These are phyloP conservation scores for Penicillium paradoxum DNA, from an alignment of 495 filamentous ascomycete genomes.

Conservation along the genomic window DNA sequence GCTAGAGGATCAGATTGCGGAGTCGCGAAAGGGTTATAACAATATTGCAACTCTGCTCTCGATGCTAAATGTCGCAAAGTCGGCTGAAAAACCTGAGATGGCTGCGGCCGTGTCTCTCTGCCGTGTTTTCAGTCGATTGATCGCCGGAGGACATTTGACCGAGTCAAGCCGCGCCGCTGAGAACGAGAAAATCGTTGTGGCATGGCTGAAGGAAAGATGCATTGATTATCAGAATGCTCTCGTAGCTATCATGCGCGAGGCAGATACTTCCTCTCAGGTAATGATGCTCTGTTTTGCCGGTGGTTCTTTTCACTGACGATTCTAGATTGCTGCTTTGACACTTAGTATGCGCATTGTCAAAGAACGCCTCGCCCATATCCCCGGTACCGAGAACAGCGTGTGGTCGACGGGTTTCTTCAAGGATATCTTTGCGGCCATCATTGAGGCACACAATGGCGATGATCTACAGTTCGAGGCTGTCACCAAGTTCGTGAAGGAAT, in stretches of 20 bases:
- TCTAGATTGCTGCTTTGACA: slow-evolving; percentile 58
- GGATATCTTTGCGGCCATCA: slow-evolving; percentile 55
- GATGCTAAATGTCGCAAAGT: slow-evolving; percentile 47
- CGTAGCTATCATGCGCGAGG: slow-evolving; percentile 48
- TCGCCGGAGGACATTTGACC: slow-evolving; percentile 66
- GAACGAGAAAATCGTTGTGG: slow-evolving; percentile 66
- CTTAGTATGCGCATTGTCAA: slow-evolving; percentile 81
- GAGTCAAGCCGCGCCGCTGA: slow-evolving; percentile 58
- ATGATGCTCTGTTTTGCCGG: slow-evolving; percentile 6
- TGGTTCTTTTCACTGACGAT: slow-evolving; percentile 16
- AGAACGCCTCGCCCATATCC: slow-evolving; percentile 61
- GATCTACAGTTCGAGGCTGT: slow-evolving; percentile 63
- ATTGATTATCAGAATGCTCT: slow-evolving; percentile 61
- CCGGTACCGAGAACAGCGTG: slow-evolving; percentile 53
- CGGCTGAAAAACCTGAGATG: slow-evolving; percentile 41
- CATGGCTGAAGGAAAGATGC: slow-evolving; percentile 74
- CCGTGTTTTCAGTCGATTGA: slow-evolving; percentile 79
- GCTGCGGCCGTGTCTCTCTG: slow-evolving; percentile 76
- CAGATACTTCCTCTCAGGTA: slow-evolving; percentile 44
- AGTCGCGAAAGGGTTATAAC: slow-evolving; percentile 88
- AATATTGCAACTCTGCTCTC: slow-evolving; percentile 73
- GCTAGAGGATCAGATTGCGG: slow-evolving; percentile 71
- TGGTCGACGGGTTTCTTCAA: slow-evolving; percentile 69
- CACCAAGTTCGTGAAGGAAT: slow-evolving; percentile 68
- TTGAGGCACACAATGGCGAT: slow-evolving; percentile 53